These are phyloP conservation scores for Juncus inflexus DNA, from an alignment of 176 grass and related monocot species.

Conservation along the genomic window DNA sequence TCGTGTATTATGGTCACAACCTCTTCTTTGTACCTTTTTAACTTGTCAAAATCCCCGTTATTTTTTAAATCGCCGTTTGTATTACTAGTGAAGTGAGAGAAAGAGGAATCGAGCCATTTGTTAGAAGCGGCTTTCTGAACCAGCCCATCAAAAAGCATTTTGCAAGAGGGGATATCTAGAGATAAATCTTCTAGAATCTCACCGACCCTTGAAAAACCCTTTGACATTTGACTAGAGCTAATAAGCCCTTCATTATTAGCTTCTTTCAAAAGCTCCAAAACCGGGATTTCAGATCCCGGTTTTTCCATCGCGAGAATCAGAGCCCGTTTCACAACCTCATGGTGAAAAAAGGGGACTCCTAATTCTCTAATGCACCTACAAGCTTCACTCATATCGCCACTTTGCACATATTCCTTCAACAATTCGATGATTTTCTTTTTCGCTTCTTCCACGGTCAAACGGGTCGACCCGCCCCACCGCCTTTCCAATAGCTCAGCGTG, in stretches of 20 bases:
- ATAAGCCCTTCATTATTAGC: conserved; percentile 74
- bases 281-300: conserved; percentile 50
- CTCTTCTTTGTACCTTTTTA: conserved; percentile 77
- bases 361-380: conserved; percentile 96
- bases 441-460: conserved; percentile 66
- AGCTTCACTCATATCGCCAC: conserved; percentile 67
- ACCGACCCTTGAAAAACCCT: conserved; percentile 62
- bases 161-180: conserved; percentile 88
- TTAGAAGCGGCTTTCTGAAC: conserved; percentile 68
- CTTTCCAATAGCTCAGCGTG: conserved; percentile 86
- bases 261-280: conserved; percentile 76
- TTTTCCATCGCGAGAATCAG: conserved; percentile 86
- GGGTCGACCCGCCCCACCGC: conserved; percentile 73
- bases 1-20: conserved; percentile 85
- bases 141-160: conserved; percentile 51
- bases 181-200: conserved; percentile 88
- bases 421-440: conserved; percentile 79
- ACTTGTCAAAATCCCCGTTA: conserved; percentile 53
- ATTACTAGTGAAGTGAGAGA: conserved; percentile 28
- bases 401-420: conserved; percentile 87
- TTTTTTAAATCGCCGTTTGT: conserved; percentile 37
- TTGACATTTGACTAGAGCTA: conserved; percentile 91
- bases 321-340: conserved; percentile 90
- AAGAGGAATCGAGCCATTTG: conserved; percentile 64
- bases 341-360: conserved; percentile 87